Evolutionary conservation across 129 eudicot species (phyloP).

Genomic region (Centella asiatica): DNA sequence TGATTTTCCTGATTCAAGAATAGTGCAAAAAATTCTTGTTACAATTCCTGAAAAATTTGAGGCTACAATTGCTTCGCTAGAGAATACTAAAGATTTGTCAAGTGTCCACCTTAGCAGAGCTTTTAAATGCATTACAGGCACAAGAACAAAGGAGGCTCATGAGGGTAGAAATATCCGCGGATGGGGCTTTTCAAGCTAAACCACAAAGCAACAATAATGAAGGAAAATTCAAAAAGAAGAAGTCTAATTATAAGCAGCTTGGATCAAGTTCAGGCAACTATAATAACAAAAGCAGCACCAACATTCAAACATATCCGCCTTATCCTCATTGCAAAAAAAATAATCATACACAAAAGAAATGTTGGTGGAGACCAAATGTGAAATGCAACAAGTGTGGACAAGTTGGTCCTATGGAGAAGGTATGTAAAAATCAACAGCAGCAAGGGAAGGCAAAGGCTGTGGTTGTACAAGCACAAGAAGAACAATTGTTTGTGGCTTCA

Average conservation of each 20-base stretch:
- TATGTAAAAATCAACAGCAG: neutral
- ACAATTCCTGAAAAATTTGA: slow-evolving; percentile 14
- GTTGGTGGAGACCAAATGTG: slow-evolving; percentile 3
- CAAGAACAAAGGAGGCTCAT: slow-evolving; percentile 12
- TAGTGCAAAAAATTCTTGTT: slow-evolving; percentile 11
- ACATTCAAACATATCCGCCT: neutral
- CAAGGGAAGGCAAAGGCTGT: neutral
- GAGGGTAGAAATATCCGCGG: neutral
- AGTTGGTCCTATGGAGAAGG: neutral
- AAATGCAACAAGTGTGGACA: neutral
- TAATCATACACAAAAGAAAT: too few species aligned
- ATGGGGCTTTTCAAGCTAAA: slow-evolving; percentile 9
- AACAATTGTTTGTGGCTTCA: slow-evolving; percentile 15
- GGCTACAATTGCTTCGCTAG: slow-evolving; percentile 1
- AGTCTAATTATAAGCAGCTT: neutral
- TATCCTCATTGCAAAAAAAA: slow-evolving; percentile 3
- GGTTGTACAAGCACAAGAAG: slow-evolving; percentile 3
- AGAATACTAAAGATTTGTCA: too few species aligned
- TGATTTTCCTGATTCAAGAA: neutral
- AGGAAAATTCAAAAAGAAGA: neutral
- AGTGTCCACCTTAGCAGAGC: too few species aligned
- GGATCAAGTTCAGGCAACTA: neutral
- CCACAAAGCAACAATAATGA: neutral
- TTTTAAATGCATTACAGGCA: slow-evolving; percentile 16
- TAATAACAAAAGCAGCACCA: neutral